These are phyloP conservation scores for Phaeoacremonium minimum DNA, from an alignment of 2,329 filamentous ascomycete genomes.

Conservation along the genomic window DNA sequence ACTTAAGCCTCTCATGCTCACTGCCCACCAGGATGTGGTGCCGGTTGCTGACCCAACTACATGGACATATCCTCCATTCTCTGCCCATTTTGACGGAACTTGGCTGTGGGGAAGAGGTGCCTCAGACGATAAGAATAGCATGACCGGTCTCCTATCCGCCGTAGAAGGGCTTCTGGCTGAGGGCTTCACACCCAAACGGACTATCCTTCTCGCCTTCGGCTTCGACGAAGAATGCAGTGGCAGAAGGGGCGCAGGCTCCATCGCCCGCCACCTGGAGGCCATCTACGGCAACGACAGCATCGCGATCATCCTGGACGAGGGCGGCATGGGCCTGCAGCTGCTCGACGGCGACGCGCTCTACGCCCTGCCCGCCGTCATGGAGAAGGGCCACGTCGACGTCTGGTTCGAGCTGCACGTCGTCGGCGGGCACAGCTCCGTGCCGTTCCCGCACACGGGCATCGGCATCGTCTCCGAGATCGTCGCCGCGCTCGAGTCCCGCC, in stretches of 20 bases:
- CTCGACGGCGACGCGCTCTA: constrained; percentile 36
- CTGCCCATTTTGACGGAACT: constrained; percentile 33
- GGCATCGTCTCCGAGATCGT: constrained; percentile 65
- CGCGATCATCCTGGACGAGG: constrained; percentile 60
- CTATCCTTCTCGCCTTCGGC: constrained; percentile 56
- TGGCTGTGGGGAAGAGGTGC: constrained; percentile 38
- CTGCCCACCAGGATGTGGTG: constrained; percentile 40
- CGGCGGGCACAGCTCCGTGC: constrained; percentile 57
- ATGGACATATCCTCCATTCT: constrained; percentile 40
- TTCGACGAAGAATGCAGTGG: constrained; percentile 60
- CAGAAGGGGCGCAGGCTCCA: constrained; percentile 51
- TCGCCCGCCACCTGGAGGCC: constrained; percentile 23
- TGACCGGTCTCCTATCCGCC: constrained; percentile 37
- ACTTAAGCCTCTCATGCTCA: constrained; percentile 38
- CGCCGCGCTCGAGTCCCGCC: constrained; percentile 52
- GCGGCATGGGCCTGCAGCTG: constrained; percentile 48
- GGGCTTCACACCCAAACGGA: constrained; percentile 48
- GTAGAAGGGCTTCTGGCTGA: constrained; percentile 46
- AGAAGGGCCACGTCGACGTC: constrained; percentile 60
- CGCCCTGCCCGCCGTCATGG: constrained; percentile 54
- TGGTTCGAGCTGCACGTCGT: constrained; percentile 51
- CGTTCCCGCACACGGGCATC: constrained; percentile 63
- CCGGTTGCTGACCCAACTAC: constrained; percentile 29
- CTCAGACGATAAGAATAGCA: constrained; percentile 37
- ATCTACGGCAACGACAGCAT: constrained; percentile 53